Evolutionary conservation across 108 stramenopile genomes (phyloP), one percentile per base, ranked within the genome.

Genomic region (Skeletonema grethae): DNA sequence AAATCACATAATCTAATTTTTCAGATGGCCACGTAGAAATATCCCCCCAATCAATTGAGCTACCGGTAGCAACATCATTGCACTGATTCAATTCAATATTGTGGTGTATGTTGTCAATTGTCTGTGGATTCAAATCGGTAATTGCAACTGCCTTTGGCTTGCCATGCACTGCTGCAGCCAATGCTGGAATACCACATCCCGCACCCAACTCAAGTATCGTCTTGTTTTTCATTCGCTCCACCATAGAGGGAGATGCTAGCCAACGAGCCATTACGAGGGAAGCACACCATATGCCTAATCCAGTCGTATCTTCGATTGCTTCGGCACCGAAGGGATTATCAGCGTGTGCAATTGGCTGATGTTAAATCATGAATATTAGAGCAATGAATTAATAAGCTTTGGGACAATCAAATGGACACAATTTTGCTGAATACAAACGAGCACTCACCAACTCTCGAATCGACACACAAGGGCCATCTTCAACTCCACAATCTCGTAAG

Each of bases 261-360:
- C 95, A 96, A 56, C 90, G 82, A 12, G 91, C 89, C 82, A 88
- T 80, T 45, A 91, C 86, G 25, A 94, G 65, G 5, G 88, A 85
- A 11, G 94, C 89, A 31, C 86, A 87, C 94, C 94, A 95, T 32
- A 96, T 88, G 9, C 88, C 89, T 7, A 91, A 76, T 2, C 95
- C 95, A 8, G 95, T 96, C 7, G 94, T 95, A 77, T 95, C 94
- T 25, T 85, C 82, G 18, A 74, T 50, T 20, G 84, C 74, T 39
- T 85, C 70, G 63, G 86, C 83, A 8, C 89, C 91, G 65, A 92
- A 92, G 6, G 90, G 90, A 74, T 92, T 82, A 65, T 92, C 90
- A 20, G 88, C 87, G 66, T 91, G 73, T 22, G 72, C 69, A 36
- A 85, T 85, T 18, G 84, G 73, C 57, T 85, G 58, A 82, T 79